phyloP scores from a whole-genome alignment of 495 filamentous ascomycete genomes.

The Xylaria scruposa region DNA sequence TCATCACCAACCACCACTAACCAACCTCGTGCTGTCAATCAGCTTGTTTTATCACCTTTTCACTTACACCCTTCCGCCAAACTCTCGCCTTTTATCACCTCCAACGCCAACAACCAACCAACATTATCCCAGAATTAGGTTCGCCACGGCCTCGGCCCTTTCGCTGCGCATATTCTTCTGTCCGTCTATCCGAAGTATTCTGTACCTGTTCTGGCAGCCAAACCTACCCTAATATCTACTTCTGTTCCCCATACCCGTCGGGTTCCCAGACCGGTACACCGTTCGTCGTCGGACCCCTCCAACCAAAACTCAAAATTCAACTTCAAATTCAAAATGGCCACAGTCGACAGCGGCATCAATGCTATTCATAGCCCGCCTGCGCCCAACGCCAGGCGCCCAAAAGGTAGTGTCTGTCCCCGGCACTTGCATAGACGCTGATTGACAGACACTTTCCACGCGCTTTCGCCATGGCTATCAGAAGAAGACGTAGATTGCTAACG shows the following conservation, averaged over 20 bases:
- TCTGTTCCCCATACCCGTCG: background rate
- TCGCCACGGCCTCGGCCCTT: background rate
- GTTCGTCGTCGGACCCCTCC: background rate
- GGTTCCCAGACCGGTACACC: background rate
- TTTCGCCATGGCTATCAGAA: background rate
- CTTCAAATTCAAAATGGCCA: slow-evolving; percentile 43
- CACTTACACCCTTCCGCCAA: background rate
- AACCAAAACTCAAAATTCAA: slow-evolving; percentile 16
- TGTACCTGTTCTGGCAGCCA: background rate
- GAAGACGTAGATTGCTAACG: slow-evolving; percentile 21
- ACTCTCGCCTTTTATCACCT: background rate
- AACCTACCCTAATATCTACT: background rate
- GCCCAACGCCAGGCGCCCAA: slow-evolving; percentile 69
- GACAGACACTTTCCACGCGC: background rate
- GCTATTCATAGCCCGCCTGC: slow-evolving; percentile 50
- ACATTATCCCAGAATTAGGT: background rate
- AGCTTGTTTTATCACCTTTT: background rate
- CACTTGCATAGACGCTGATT: background rate
- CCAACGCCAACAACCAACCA: background rate
- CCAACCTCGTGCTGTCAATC: background rate
- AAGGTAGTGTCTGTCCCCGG: slow-evolving; percentile 60
- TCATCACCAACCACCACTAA: background rate
- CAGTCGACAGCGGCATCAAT: slow-evolving; percentile 43
- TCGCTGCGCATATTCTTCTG: background rate
- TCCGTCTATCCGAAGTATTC: background rate